Percentiles rank a stretch among this genome's conserved stretches.
Evolutionary conservation across 169 alveolate genomes (phyloP).

Genomic region (Perkinsus olseni): DNA sequence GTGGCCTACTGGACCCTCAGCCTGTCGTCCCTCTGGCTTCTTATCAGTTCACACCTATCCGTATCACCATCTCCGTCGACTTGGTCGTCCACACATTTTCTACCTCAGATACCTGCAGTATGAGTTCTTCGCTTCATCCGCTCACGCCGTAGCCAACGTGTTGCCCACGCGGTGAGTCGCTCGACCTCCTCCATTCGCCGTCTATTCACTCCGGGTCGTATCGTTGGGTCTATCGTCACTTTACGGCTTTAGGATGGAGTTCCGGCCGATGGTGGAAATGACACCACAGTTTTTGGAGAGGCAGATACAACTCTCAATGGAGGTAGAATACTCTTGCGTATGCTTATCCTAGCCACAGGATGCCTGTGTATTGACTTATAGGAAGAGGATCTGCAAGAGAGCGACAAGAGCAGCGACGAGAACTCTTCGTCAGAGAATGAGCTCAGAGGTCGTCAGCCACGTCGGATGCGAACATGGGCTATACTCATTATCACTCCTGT

Average conservation of each 20-base stretch:
- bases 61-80: too few species aligned
- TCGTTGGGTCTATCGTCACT: not conserved
- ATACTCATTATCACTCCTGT: too few species aligned
- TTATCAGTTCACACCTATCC: too few species aligned
- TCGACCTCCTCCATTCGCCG: not conserved
- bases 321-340: not conserved
- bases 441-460: not conserved
- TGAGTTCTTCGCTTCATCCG: conserved; percentile 42
- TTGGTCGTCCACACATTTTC: too few species aligned
- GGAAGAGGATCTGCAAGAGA: not conserved
- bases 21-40: conserved; percentile 7
- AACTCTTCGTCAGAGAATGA: not conserved
- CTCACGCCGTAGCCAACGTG: conserved; percentile 32
- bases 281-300: conserved; percentile 36
- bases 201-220: not conserved
- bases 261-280: conserved; percentile 51
- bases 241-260: conserved; percentile 26
- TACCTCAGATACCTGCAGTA: conserved; percentile 42
- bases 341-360: not conserved
- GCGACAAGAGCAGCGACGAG: not conserved
- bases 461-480: too few species aligned
- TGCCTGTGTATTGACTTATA: not conserved
- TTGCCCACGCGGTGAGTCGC: conserved; percentile 20
- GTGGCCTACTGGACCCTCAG: not conserved
- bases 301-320: conserved; percentile 24